phyloP scores from a whole-genome alignment of 441 rosid species.

The Gossypium laxum region DNA sequence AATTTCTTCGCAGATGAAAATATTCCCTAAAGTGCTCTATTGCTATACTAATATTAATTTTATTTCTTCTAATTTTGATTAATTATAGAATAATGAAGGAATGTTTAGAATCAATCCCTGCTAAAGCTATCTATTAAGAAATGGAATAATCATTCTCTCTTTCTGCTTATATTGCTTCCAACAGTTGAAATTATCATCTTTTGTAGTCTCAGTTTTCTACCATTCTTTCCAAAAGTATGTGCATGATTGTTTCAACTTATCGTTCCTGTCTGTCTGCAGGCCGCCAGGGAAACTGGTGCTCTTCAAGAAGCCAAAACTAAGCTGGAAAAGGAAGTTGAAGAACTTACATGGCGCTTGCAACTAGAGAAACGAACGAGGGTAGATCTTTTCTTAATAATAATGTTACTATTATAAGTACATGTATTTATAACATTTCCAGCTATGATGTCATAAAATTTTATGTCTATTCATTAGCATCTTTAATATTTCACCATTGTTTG shows the following conservation, averaged over 20 bases:
- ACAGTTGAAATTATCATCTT: constrained; percentile 11
- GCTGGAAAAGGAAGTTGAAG: constrained; percentile 86
- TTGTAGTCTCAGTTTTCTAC: background rate
- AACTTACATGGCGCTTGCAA: constrained; percentile 61
- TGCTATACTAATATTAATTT: constrained; percentile 1
- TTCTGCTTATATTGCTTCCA: constrained; percentile 11
- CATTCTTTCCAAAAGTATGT: constrained; percentile 5
- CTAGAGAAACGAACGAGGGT: constrained; percentile 79
- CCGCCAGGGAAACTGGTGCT: constrained; percentile 90
- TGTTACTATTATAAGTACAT: background rate
- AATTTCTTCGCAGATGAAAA: background rate
- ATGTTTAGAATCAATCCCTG: background rate
- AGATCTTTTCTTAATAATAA: constrained; percentile 14
- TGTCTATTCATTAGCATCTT: background rate
- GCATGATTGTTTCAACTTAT: constrained; percentile 5
- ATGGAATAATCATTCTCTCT: background rate
- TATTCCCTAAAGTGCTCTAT: background rate
- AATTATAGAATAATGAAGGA: background rate
- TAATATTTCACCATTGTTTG: background rate
- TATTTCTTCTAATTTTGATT: background rate
- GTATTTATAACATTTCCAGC: background rate
- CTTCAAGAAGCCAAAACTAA: constrained; percentile 82
- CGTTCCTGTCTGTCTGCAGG: constrained; percentile 32
- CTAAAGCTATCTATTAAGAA: background rate
- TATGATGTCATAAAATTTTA: background rate